A percentile compares a stretch with the other conserved stretches of the same genome.
phyloP scores from a whole-genome alignment of 2,329 filamentous ascomycete species.

The Verticillium klebahnii region DNA sequence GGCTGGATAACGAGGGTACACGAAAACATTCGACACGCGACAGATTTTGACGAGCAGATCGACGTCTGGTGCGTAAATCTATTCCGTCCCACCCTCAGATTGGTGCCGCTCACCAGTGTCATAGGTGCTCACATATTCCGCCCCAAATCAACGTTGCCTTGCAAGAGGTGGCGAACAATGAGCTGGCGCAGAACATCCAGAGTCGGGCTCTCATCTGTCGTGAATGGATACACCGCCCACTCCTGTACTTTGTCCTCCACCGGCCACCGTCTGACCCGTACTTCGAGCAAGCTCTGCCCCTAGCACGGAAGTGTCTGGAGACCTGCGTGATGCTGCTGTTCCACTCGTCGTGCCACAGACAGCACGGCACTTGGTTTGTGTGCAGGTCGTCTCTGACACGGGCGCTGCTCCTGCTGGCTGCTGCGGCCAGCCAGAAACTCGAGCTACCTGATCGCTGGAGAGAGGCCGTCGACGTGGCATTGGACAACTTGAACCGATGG shows the following conservation, averaged over 20 bases:
- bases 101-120: background rate
- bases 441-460: slow-evolving; percentile 14
- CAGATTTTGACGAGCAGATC: slow-evolving; percentile 17
- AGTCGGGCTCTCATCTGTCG: slow-evolving; percentile 15
- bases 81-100: background rate
- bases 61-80: slow-evolving; percentile 13
- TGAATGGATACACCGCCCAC: slow-evolving; percentile 24
- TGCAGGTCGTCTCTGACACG: slow-evolving; percentile 15
- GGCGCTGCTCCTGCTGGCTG: slow-evolving; percentile 21
- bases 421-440: slow-evolving; percentile 12
- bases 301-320: slow-evolving; percentile 15
- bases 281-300: slow-evolving; percentile 8
- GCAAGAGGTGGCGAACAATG: slow-evolving; percentile 9
- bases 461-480: slow-evolving; percentile 15
- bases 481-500: slow-evolving; percentile 14
- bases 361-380: slow-evolving; percentile 25
- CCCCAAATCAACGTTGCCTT: slow-evolving; percentile 11
- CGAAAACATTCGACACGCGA: slow-evolving; percentile 12
- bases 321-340: slow-evolving; percentile 16
- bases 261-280: slow-evolving; percentile 9
- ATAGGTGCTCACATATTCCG: slow-evolving; percentile 11
- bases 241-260: slow-evolving; percentile 23
- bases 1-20: slow-evolving; percentile 15
- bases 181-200: slow-evolving; percentile 17
- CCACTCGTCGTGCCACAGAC: slow-evolving; percentile 17